A percentile compares a stretch with the other conserved stretches of the same genome.
Conservation (phyloP, 306 rosid species). For the Citrullus amarus region DNA sequence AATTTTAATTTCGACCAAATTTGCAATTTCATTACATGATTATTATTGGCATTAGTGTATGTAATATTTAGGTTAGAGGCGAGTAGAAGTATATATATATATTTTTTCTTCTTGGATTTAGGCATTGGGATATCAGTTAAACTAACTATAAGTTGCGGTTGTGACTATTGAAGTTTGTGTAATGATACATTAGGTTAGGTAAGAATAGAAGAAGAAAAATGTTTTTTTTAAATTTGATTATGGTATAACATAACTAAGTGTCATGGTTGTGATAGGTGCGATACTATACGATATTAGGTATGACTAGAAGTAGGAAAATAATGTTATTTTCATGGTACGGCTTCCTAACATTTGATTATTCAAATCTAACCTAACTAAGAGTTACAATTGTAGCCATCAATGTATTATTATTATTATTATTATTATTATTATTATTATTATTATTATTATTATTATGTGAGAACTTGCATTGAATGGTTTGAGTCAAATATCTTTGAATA, state of each 20-base stretch:
- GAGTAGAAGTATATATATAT: too few species aligned
- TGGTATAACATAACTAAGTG: background rate
- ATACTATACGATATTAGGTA: background rate
- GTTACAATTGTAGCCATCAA: background rate
- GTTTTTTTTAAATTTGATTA: background rate
- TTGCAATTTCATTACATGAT: too few species aligned
- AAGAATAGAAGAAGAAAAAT: too few species aligned
- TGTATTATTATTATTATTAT: background rate
- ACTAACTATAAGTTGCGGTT: too few species aligned
- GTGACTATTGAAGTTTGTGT: too few species aligned
- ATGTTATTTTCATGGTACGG: background rate
- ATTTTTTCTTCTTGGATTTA: too few species aligned
- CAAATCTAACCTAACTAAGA: background rate
- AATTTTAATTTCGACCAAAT: too few species aligned
- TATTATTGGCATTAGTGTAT: too few species aligned
- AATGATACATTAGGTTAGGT: too few species aligned
- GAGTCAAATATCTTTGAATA: background rate
- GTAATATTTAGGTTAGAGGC: too few species aligned
- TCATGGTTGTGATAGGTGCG: background rate
- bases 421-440: background rate
- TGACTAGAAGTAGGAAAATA: background rate
- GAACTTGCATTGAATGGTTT: background rate
- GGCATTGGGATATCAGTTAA: too few species aligned
- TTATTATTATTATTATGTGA: background rate
- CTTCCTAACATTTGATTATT: background rate